These are phyloP conservation scores for Celoporthe dispersa DNA, from an alignment of 2,329 filamentous ascomycete species.

Conservation along the genomic window DNA sequence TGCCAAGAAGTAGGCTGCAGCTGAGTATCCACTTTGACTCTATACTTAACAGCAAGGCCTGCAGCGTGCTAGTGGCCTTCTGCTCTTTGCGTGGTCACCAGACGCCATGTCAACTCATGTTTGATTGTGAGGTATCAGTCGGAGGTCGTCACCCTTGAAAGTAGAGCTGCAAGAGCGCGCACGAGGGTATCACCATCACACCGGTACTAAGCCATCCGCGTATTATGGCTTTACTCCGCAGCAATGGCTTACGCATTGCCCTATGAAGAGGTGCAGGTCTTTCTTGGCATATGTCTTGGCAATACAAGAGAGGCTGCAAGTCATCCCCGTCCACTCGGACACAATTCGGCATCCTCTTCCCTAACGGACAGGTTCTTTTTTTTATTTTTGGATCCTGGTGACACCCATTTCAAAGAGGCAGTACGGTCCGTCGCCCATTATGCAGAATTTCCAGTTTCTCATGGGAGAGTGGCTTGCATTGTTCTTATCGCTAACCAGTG, in stretches of 20 bases:
- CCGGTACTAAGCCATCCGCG: not conserved
- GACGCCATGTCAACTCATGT: not conserved
- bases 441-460: not conserved
- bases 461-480: not conserved
- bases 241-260: not conserved
- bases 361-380: not conserved
- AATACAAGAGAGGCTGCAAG: not conserved
- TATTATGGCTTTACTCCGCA: not conserved
- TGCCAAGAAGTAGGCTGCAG: not conserved
- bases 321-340: not conserved
- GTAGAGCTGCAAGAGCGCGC: not conserved
- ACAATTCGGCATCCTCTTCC: not conserved
- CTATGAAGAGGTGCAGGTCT: not conserved
- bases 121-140: not conserved
- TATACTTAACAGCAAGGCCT: not conserved
- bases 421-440: not conserved
- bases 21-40: not conserved
- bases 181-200: not conserved
- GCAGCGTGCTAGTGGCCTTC: not conserved
- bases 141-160: not conserved
- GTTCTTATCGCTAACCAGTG: not conserved
- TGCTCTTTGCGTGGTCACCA: not conserved
- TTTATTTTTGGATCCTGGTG: not conserved
- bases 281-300: constrained; percentile 6
- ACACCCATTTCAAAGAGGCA: not conserved